A percentile compares a stretch with the other conserved stretches of the same genome.
Evolutionary conservation across 2,329 filamentous ascomycete genomes (phyloP).

Genomic region (Magnaporthiopsis incrustans): DNA sequence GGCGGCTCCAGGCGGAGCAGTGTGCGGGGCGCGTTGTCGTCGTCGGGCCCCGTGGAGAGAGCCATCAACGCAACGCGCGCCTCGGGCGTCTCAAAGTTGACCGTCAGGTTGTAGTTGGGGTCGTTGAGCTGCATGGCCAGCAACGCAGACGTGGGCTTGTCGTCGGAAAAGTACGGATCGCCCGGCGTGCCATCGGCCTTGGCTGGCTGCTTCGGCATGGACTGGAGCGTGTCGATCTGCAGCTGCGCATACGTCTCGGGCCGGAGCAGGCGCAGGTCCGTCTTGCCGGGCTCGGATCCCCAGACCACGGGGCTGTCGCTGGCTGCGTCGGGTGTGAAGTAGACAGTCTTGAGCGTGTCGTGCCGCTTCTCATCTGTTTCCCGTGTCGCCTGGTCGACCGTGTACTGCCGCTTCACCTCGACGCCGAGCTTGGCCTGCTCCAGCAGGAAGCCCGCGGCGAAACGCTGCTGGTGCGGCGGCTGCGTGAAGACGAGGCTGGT

Average conservation of each 20-base stretch:
- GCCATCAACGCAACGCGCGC: neutral
- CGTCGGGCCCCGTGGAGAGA: neutral
- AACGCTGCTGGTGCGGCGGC: slow-evolving; percentile 30
- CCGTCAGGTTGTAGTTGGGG: slow-evolving; percentile 12
- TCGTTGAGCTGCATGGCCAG: slow-evolving; percentile 18
- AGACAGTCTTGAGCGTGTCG: slow-evolving; percentile 7
- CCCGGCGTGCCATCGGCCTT: neutral
- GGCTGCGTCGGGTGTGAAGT: neutral
- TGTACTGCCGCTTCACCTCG: slow-evolving; percentile 19
- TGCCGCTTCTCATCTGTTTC: slow-evolving; percentile 8
- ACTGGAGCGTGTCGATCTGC: neutral
- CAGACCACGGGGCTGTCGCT: neutral
- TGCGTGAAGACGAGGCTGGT: slow-evolving; percentile 22
- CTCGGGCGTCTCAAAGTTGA: slow-evolving; percentile 1
- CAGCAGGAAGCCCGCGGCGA: slow-evolving; percentile 17
- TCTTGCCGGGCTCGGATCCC: neutral
- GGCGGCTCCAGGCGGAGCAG: slow-evolving; percentile 1
- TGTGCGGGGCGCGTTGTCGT: neutral
- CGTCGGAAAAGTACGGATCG: neutral
- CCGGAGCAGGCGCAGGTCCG: slow-evolving; percentile 10
- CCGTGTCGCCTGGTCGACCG: slow-evolving; percentile 11
- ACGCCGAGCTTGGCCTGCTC: slow-evolving; percentile 11
- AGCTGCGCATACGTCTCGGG: neutral
- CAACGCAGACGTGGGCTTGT: slow-evolving; percentile 11
- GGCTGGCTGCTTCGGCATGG: neutral